Conservation (phyloP, 768 basidiomycete species). For the Leccinum truebloodii region DNA sequence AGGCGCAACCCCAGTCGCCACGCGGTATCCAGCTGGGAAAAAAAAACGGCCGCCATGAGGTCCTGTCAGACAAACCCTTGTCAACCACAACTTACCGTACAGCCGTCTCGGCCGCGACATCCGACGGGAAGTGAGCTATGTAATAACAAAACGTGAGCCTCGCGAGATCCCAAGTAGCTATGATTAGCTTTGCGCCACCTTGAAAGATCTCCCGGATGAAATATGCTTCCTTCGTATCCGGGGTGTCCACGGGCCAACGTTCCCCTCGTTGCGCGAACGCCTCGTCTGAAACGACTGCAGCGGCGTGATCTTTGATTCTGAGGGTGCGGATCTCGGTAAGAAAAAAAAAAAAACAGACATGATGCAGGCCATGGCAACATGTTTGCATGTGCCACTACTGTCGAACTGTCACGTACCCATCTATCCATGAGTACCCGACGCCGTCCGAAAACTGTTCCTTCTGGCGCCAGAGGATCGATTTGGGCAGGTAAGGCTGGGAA, state of each 20-base stretch:
- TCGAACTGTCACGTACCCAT: slow-evolving; percentile 58
- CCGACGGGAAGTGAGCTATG: slow-evolving; percentile 76
- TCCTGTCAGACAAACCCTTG: slow-evolving; percentile 9
- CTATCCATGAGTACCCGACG: slow-evolving; percentile 98
- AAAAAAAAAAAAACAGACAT: not conserved
- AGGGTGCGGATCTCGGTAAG: slow-evolving; percentile 3
- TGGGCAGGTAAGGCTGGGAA: slow-evolving; percentile 83
- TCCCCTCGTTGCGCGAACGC: slow-evolving; percentile 68
- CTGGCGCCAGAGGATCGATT: slow-evolving; percentile 95
- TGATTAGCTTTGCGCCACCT: slow-evolving; percentile 37
- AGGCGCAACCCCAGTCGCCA: slow-evolving; percentile 93
- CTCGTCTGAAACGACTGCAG: slow-evolving; percentile 74
- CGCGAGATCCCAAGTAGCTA: not conserved
- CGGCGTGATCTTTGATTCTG: slow-evolving; percentile 91
- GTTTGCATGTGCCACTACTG: not conserved
- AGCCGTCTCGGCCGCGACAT: slow-evolving; percentile 86
- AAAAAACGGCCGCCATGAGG: slow-evolving; percentile 12
- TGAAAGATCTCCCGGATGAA: slow-evolving; percentile 92
- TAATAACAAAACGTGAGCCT: slow-evolving; percentile 2
- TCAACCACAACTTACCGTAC: slow-evolving; percentile 64
- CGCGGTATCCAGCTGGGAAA: slow-evolving; percentile 82
- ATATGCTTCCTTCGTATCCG: slow-evolving; percentile 97
- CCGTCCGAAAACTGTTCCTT: slow-evolving; percentile 99
- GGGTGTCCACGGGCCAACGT: slow-evolving; percentile 78
- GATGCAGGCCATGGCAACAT: not conserved